Evolutionary conservation across 352 stramenopile species (phyloP).

Genomic region (Phytophthora melonis): DNA sequence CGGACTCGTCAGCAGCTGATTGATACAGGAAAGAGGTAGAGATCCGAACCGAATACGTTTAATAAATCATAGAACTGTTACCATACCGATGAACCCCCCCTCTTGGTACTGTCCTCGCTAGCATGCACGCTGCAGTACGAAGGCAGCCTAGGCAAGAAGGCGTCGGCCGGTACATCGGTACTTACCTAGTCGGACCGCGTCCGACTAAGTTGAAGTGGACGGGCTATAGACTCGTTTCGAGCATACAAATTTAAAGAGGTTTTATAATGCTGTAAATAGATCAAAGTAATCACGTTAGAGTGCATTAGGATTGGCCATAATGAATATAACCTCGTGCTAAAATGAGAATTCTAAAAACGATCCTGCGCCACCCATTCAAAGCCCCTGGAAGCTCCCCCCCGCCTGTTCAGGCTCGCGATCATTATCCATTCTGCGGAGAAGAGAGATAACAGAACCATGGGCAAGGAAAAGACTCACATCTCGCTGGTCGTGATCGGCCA

Average conservation of each 20-base stretch:
- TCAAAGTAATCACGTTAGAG: too few relatives aligned
- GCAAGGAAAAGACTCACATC: slow-evolving; percentile 88
- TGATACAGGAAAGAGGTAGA: neutral
- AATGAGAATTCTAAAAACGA: slow-evolving; percentile 37
- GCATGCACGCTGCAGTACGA: neutral
- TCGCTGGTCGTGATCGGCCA: slow-evolving; percentile 97
- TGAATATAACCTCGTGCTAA: slow-evolving; percentile 33
- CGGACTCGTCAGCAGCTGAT: neutral
- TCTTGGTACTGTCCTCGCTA: neutral
- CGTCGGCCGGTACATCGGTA: too few relatives aligned
- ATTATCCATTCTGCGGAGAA: slow-evolving; percentile 61
- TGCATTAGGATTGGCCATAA: slow-evolving; percentile 20
- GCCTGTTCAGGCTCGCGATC: slow-evolving; percentile 27
- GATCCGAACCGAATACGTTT: neutral
- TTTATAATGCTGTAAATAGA: too few relatives aligned
- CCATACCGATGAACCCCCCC: neutral
- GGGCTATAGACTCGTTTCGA: neutral
- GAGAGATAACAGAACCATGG: slow-evolving; percentile 53
- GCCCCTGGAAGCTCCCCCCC: neutral
- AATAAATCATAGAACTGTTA: neutral
- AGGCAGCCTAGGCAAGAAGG: neutral
- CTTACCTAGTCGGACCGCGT: too few relatives aligned
- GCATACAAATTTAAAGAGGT: too few relatives aligned
- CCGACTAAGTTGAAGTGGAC: slow-evolving; percentile 27
- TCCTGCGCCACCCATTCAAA: slow-evolving; percentile 47